phyloP scores from a whole-genome alignment of 768 basidiomycete species.

The Polyporus arcularius region DNA sequence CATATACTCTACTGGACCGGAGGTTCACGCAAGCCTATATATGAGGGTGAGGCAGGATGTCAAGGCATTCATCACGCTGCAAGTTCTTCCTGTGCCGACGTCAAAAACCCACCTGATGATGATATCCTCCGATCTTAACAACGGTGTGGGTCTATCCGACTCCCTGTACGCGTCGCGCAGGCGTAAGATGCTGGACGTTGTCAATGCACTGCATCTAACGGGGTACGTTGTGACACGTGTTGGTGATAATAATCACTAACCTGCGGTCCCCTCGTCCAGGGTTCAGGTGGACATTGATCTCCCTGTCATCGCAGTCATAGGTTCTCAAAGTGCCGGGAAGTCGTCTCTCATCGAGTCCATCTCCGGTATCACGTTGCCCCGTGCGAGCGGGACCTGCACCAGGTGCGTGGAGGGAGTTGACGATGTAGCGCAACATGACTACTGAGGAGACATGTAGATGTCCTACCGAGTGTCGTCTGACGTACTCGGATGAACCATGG shows the following conservation, averaged over 20 bases:
- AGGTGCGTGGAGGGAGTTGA: conserved; percentile 41
- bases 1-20: no score
- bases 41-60: no score
- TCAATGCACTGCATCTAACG: conserved; percentile 61
- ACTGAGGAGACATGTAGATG: conserved; percentile 26
- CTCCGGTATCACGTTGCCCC: conserved; percentile 68
- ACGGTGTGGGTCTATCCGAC: conserved; percentile 55
- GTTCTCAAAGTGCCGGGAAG: conserved; percentile 74
- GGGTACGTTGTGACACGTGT: conserved; percentile 43
- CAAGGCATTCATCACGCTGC: no score
- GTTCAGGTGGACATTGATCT: conserved; percentile 72
- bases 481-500: conserved; percentile 33
- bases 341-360: conserved; percentile 79
- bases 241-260: neutral
- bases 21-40: no score
- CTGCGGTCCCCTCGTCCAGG: conserved; percentile 33
- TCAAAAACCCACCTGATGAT: no score
- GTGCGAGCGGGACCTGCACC: conserved; percentile 76
- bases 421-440: no score
- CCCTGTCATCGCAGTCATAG: conserved; percentile 73
- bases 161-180: conserved; percentile 42
- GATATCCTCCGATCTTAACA: neutral
- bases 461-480: conserved; percentile 39
- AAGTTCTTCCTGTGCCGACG: no score
- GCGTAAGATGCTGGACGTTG: conserved; percentile 55